Evolutionary conservation across 2,329 filamentous ascomycete species (phyloP), one percentile per base, ranked within the genome.

Genomic region (Cladorrhinum sp.): DNA sequence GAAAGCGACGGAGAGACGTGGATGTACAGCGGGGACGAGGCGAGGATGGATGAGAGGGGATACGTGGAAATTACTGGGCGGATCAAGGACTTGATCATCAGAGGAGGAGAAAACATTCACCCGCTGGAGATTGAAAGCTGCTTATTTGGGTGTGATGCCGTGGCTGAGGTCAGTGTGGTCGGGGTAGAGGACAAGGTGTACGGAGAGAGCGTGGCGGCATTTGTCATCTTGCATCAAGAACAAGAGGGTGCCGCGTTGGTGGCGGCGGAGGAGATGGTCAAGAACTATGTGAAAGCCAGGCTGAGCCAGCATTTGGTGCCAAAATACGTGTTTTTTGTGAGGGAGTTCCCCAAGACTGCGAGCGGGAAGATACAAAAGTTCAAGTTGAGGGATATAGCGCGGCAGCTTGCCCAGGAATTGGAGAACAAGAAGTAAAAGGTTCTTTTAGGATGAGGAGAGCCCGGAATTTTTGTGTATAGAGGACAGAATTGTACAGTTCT

Each of bases 351-450:
- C 20, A 97, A 96, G 82, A 99, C 95, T 36, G 90, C 92, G 5
- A 96, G 92, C 73, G 93, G 93, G 23, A 99, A 99, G 84, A 93
- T 98, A 59, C 92, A 96, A 77, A 97, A 98, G 78, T 97, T 90
- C 73, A 93, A 89, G 77, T 74, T 98, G 69, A 84, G 85, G 70
- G 89, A 92, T 16, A 77, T 82, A 69, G 93, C 80, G 1, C 74
- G 71, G 66, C 72, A 75, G 64, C 54, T 77, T 7, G 7, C 20
- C 8, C 3, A 22, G 41, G 41, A 18, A 16, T 22, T 45, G 41
- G 41, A 45, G 41, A 16, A 16, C n/a, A 45, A 51, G 50, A 49
- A 16, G 52, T 55, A 57, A 45, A 20, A 18, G 3, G 18, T 45
- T 45, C n/a, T 18, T 45, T 45, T 45, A 13, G 29, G 6, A 32